A percentile compares a stretch with the other conserved stretches of the same genome.
phyloP scores from a whole-genome alignment of 176 grass and related monocot species.

The Carex littledalei region DNA sequence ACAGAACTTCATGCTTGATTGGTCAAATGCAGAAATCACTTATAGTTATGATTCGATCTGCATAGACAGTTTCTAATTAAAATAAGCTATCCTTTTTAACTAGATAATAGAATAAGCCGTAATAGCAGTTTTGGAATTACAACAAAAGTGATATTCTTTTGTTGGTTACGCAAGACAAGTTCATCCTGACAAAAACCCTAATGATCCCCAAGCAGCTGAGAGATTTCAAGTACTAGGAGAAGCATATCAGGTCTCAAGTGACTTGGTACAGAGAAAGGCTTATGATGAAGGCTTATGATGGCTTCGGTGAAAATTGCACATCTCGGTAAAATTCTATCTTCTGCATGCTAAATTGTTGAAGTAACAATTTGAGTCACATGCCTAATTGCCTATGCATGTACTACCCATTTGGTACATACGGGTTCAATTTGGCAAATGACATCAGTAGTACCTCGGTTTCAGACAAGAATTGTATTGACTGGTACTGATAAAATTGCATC shows the following conservation, averaged over 20 bases:
- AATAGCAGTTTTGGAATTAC: not conserved
- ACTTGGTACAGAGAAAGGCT: conserved; percentile 73
- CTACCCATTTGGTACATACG: not conserved
- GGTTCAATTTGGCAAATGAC: too few species aligned
- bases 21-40: not conserved
- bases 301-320: conserved; percentile 70
- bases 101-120: not conserved
- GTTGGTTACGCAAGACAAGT: conserved; percentile 49
- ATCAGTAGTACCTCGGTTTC: too few species aligned
- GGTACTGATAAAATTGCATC: too few species aligned
- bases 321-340: conserved; percentile 40
- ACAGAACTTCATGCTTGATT: not conserved
- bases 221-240: conserved; percentile 89
- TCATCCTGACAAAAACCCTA: conserved; percentile 48
- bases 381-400: not conserved
- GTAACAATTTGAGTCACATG: not conserved
- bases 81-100: not conserved
- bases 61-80: not conserved
- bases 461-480: too few species aligned
- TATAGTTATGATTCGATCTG: not conserved
- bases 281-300: conserved; percentile 35
- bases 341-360: not conserved
- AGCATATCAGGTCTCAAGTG: conserved; percentile 52
- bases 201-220: conserved; percentile 57
- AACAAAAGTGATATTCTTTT: not conserved